A percentile compares a stretch with the other conserved stretches of the same genome.
These are phyloP conservation scores for Aspergillus hiratsukae DNA, from an alignment of 2,329 filamentous ascomycete genomes.

Conservation along the genomic window DNA sequence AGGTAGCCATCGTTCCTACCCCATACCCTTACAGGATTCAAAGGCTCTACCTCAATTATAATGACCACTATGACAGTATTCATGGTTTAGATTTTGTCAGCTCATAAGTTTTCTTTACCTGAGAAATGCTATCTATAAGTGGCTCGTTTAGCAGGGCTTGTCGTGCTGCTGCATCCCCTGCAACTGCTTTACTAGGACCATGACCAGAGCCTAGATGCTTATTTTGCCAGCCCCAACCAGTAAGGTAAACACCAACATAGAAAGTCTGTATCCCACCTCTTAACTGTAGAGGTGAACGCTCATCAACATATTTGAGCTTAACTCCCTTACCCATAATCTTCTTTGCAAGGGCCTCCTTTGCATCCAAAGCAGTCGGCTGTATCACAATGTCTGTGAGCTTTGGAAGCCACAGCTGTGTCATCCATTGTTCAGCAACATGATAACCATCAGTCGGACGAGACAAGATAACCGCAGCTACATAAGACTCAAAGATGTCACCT, in stretches of 20 bases:
- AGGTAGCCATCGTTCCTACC: too few relatives aligned
- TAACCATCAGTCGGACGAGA: constrained; percentile 63
- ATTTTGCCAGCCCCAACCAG: constrained; percentile 44
- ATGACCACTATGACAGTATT: too few relatives aligned
- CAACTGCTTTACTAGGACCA: constrained; percentile 41
- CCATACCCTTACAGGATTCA: too few relatives aligned
- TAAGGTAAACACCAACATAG: constrained; percentile 45
- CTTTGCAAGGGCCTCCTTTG: constrained; percentile 53
- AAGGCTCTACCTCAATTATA: too few relatives aligned
- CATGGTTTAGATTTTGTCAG: background rate
- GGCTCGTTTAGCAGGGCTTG: constrained; percentile 36
- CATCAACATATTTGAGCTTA: constrained; percentile 56
- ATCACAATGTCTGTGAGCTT: constrained; percentile 46
- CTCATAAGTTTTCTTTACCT: constrained; percentile 24
- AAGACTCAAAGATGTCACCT: constrained; percentile 88
- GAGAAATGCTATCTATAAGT: constrained; percentile 37
- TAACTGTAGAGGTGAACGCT: constrained; percentile 29
- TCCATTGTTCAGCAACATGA: constrained; percentile 60
- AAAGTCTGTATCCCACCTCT: constrained; percentile 39
- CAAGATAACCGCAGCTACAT: constrained; percentile 72
- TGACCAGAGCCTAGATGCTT: constrained; percentile 43
- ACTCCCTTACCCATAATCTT: constrained; percentile 55
- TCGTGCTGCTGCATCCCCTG: constrained; percentile 43
- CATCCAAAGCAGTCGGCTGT: constrained; percentile 29
- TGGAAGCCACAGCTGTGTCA: constrained; percentile 69